These are phyloP conservation scores for Clavispora asparagi DNA, from an alignment of 805 yeast genomes.

Conservation along the genomic window DNA sequence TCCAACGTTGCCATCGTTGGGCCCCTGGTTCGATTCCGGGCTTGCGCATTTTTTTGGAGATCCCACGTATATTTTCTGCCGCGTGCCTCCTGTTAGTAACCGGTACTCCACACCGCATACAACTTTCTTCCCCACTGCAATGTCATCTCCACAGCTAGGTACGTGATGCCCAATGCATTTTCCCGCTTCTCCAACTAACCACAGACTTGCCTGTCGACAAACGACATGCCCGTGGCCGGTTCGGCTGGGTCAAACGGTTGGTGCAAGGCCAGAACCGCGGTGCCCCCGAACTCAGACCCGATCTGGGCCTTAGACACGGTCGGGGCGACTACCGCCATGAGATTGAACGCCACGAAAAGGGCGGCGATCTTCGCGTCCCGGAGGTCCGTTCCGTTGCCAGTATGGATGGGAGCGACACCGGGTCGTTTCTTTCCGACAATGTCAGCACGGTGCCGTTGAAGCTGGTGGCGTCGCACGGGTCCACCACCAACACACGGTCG, in stretches of 20 bases:
- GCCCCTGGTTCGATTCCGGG: slow-evolving; percentile 22
- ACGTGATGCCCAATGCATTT: neutral
- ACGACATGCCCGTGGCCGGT: slow-evolving; percentile 26
- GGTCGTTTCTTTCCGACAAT: slow-evolving; percentile 26
- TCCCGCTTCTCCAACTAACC: neutral
- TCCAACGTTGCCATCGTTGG: slow-evolving; percentile 19
- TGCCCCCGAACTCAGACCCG: slow-evolving; percentile 6
- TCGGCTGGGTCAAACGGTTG: slow-evolving; percentile 37
- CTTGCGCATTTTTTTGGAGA: slow-evolving; percentile 10
- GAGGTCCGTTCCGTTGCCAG: slow-evolving; percentile 3
- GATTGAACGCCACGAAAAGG: slow-evolving; percentile 1
- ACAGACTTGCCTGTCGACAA: neutral
- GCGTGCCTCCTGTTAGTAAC: too few relatives aligned
- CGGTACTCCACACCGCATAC: neutral
- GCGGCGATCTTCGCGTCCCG: neutral
- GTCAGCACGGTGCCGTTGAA: slow-evolving; percentile 45
- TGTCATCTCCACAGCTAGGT: neutral
- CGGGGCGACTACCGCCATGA: neutral
- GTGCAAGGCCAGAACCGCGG: slow-evolving; percentile 30
- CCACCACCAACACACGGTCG: slow-evolving; percentile 35
- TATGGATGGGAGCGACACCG: slow-evolving; percentile 13
- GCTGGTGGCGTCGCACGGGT: slow-evolving; percentile 38
- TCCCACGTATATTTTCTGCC: too few relatives aligned
- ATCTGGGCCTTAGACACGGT: neutral
- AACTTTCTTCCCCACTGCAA: neutral